These are phyloP conservation scores for Cladosporium oxysporum DNA, from an alignment of 2,329 filamentous ascomycete species.

Conservation along the genomic window DNA sequence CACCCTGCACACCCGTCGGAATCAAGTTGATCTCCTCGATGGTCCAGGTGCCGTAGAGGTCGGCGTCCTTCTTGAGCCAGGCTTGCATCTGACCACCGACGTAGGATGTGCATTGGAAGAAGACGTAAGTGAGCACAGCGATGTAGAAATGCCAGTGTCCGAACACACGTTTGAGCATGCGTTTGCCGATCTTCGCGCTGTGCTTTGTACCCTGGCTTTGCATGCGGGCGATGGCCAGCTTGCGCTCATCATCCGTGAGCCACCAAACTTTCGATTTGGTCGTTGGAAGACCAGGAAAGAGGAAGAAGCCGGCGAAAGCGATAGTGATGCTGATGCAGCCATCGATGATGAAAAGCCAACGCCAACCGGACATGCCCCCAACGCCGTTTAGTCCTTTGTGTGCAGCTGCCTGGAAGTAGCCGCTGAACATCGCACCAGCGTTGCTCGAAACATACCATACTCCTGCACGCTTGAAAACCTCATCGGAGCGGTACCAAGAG, in stretches of 20 bases:
- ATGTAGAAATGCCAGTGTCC: not conserved
- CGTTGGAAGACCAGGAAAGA: too few relatives aligned
- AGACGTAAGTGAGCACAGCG: not conserved
- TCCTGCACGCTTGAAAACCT: not conserved
- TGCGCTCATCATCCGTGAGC: slow-evolving; percentile 3
- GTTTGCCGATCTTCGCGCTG: not conserved
- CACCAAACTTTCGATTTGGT: not conserved
- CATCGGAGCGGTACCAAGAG: not conserved
- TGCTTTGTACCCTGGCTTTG: slow-evolving; percentile 1
- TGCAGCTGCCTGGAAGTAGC: not conserved
- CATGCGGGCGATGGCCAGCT: not conserved
- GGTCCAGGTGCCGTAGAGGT: not conserved
- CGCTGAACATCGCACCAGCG: not conserved
- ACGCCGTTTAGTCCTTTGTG: not conserved
- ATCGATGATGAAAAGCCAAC: too few relatives aligned
- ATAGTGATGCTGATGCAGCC: too few relatives aligned
- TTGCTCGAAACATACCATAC: not conserved
- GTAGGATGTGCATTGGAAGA: not conserved
- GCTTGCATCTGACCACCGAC: not conserved
- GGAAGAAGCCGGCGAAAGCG: too few relatives aligned
- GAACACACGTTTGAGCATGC: not conserved
- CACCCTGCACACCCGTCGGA: too few relatives aligned
- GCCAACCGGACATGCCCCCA: not conserved
- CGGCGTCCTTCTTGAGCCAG: not conserved
- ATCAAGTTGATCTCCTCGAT: not conserved